Evolutionary conservation across 2,329 filamentous ascomycete genomes (phyloP).

Genomic region (Claviceps maximensis): DNA sequence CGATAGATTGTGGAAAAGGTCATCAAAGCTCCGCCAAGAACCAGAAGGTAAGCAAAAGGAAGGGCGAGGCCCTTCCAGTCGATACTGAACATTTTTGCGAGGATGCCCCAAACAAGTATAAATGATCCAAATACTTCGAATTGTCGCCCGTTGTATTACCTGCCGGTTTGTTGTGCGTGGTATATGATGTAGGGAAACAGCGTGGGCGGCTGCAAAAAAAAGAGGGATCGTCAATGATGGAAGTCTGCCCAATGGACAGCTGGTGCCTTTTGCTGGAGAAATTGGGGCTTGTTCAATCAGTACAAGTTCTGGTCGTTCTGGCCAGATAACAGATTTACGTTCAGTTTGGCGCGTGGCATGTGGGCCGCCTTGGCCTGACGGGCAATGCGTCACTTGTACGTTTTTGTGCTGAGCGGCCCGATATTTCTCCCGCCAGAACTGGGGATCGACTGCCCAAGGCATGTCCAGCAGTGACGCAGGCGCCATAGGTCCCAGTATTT

Average conservation of each 20-base stretch:
- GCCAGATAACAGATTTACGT: conserved; percentile 8
- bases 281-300: background rate
- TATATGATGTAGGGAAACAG: background rate
- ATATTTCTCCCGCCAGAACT: conserved; percentile 6
- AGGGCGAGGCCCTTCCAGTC: conserved; percentile 79
- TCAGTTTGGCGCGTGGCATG: background rate
- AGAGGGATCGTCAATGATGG: background rate
- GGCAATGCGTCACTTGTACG: background rate
- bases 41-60: conserved; percentile 77
- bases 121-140: background rate
- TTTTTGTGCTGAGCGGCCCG: conserved; percentile 3
- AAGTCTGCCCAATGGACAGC: conserved; percentile 1
- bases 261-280: conserved; percentile 2
- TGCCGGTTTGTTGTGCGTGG: background rate
- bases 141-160: background rate
- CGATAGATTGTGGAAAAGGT: conserved; percentile 90
- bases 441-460: conserved; percentile 1
- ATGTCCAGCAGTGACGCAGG: conserved; percentile 6
- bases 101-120: background rate
- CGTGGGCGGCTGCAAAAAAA: background rate
- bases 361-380: background rate
- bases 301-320: conserved; percentile 3
- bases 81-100: conserved; percentile 19
- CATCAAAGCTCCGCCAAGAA: conserved; percentile 76
- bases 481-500: background rate